phyloP scores from a whole-genome alignment of 805 yeast species.

The Lachancea fermentati region DNA sequence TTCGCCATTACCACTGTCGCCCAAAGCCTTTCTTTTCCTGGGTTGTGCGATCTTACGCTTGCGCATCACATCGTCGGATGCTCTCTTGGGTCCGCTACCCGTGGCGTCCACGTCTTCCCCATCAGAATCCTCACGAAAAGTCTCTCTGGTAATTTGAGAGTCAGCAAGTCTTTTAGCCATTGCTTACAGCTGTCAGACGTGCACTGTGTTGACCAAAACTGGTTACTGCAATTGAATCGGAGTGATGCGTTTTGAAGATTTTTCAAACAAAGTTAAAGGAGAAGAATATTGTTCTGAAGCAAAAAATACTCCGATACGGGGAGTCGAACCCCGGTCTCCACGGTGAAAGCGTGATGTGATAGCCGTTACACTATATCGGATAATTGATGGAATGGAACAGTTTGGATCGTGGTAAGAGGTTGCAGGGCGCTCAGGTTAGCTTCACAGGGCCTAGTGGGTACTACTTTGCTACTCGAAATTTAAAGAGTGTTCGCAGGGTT shows the following conservation, averaged over 20 bases:
- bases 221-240: not conserved
- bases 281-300: not conserved
- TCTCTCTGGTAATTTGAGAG: constrained; percentile 57
- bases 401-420: no score
- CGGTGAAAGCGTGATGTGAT: constrained; percentile 37
- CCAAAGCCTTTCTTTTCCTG: constrained; percentile 33
- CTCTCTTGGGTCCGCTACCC: constrained; percentile 32
- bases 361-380: constrained; percentile 38
- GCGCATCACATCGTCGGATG: constrained; percentile 59
- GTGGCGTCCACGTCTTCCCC: constrained; percentile 36
- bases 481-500: no score
- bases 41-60: constrained; percentile 65
- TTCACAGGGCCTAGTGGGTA: no score
- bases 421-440: no score
- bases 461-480: no score
- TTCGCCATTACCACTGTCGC: constrained; percentile 9
- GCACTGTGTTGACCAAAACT: not conserved
- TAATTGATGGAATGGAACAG: not conserved
- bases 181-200: not conserved
- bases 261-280: not conserved
- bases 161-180: constrained; percentile 70
- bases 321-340: constrained; percentile 38
- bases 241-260: constrained; percentile 1
- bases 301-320: constrained; percentile 32
- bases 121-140: constrained; percentile 26